These are phyloP conservation scores for Candida michaelii DNA, from an alignment of 805 yeast genomes.

Conservation along the genomic window DNA sequence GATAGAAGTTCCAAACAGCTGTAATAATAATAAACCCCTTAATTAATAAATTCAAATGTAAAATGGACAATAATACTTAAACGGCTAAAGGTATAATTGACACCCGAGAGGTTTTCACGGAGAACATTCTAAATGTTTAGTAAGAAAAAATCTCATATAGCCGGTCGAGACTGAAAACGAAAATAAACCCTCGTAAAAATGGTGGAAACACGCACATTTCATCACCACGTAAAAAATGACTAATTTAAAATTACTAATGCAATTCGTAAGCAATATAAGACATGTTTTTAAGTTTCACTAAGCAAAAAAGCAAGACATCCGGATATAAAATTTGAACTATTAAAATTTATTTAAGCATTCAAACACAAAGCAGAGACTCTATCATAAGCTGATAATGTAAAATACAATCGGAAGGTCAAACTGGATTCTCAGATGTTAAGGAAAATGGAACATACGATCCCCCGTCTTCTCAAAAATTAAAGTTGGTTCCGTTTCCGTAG, in stretches of 20 bases:
- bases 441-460: not conserved
- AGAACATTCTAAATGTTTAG: not conserved
- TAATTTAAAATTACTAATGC: slow-evolving; percentile 1
- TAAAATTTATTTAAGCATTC: too few relatives aligned
- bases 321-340: too few relatives aligned
- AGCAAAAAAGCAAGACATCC: not conserved
- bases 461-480: not conserved
- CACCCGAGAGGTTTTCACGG: not conserved
- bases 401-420: not conserved
- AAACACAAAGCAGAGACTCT: not conserved
- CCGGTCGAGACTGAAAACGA: slow-evolving; percentile 1
- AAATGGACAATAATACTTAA: too few relatives aligned
- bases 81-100: not conserved
- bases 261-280: not conserved
- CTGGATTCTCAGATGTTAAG: not conserved
- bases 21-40: too few relatives aligned
- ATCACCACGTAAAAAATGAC: slow-evolving; percentile 1
- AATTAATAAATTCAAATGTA: too few relatives aligned
- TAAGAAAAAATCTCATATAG: not conserved
- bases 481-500: slow-evolving; percentile 7
- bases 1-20: not conserved
- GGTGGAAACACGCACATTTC: not conserved
- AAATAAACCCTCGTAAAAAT: not conserved
- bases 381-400: not conserved
- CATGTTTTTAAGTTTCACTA: not conserved